phyloP scores from a whole-genome alignment of 306 rosid species.

The Cajanus cajan region DNA sequence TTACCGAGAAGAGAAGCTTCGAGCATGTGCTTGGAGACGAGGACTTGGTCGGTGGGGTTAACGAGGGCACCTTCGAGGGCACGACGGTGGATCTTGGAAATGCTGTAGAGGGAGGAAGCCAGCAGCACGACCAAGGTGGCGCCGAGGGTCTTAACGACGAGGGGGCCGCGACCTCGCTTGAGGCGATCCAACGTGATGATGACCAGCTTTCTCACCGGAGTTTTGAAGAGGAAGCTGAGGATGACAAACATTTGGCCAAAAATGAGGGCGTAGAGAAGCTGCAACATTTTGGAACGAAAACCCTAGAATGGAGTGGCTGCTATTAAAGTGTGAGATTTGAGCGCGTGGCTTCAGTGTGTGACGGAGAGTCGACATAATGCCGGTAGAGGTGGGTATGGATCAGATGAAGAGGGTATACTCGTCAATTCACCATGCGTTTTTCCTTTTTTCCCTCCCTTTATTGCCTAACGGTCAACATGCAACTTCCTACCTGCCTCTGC shows the following conservation, averaged over 20 bases:
- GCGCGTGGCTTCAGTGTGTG: constrained; percentile 33
- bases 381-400: constrained; percentile 2
- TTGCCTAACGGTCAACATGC: constrained; percentile 1
- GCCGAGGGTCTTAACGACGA: constrained; percentile 58
- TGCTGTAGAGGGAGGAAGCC: constrained; percentile 45
- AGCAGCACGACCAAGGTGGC: constrained; percentile 51
- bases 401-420: neutral
- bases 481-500: neutral
- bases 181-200: constrained; percentile 56
- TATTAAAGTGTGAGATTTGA: neutral
- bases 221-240: constrained; percentile 53
- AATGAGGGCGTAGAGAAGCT: constrained; percentile 54
- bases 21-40: constrained; percentile 62
- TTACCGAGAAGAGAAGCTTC: constrained; percentile 88
- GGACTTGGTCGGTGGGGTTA: constrained; percentile 81
- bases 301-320: constrained; percentile 1
- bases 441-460: neutral
- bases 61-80: constrained; percentile 36
- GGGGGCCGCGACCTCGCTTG: constrained; percentile 80
- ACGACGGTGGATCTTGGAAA: constrained; percentile 50
- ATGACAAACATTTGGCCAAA: constrained; percentile 53
- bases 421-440: neutral
- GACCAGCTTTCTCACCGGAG: constrained; percentile 69
- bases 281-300: constrained; percentile 48
- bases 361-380: constrained; percentile 21